Evolutionary conservation across 768 basidiomycete genomes (phyloP).

Genomic region (Crucibulum laeve): DNA sequence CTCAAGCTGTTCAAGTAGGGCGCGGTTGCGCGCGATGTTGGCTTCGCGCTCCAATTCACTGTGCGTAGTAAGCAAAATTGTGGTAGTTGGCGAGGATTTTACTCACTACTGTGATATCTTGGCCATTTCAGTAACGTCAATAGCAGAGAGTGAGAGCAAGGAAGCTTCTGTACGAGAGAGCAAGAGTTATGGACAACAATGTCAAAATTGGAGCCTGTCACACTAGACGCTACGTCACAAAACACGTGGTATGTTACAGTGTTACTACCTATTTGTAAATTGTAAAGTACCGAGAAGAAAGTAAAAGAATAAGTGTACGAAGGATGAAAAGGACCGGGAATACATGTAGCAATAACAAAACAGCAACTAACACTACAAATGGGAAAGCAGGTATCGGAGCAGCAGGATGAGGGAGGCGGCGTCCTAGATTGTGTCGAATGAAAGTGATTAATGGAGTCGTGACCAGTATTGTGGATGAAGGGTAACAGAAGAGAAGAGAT

Average conservation of each 20-base stretch:
- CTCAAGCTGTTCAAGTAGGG: constrained; percentile 67
- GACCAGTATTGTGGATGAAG: no score
- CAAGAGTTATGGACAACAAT: background rate
- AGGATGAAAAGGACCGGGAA: background rate
- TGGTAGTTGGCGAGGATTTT: background rate
- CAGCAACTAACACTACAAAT: background rate
- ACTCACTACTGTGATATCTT: constrained; percentile 50
- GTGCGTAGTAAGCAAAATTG: background rate
- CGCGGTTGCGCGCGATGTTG: constrained; percentile 79
- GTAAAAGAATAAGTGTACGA: no score
- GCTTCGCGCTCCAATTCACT: constrained; percentile 73
- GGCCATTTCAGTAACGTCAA: constrained; percentile 24
- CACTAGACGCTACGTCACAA: constrained; percentile 2
- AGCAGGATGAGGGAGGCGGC: no score
- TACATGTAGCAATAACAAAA: background rate
- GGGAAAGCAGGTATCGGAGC: background rate
- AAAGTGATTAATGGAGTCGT: no score
- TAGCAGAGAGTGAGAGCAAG: background rate
- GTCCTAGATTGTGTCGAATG: background rate
- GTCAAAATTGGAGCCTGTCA: background rate
- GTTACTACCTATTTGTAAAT: background rate
- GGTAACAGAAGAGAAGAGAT: background rate
- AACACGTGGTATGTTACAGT: constrained; percentile 6
- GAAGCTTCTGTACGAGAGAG: background rate
- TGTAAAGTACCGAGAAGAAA: background rate